Percentiles rank a stretch among this genome's conserved stretches.
Conservation (phyloP, 1,284 basidiomycete species). For the Abortiporus biennis region DNA sequence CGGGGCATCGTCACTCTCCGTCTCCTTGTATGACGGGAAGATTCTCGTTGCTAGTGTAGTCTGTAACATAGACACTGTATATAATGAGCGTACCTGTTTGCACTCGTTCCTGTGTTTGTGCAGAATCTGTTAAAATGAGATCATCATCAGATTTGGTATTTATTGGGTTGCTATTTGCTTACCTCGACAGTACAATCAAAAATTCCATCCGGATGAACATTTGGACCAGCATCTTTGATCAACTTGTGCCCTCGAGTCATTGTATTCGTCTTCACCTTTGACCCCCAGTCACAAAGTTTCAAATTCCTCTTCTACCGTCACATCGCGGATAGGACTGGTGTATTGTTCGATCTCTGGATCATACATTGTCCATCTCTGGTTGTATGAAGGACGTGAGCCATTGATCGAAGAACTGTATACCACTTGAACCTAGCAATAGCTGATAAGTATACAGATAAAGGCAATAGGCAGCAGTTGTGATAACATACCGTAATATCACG, state of each 20-base stretch:
- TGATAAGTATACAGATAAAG: too few relatives aligned
- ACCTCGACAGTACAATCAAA: conserved; percentile 71
- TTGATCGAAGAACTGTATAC: too few relatives aligned
- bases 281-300: too few relatives aligned
- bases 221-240: conserved; percentile 43
- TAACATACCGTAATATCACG: too few relatives aligned
- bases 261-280: too few relatives aligned
- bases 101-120: conserved; percentile 34
- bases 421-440: too few relatives aligned
- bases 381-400: too few relatives aligned
- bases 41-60: conserved; percentile 47
- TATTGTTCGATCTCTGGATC: too few relatives aligned
- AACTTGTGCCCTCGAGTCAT: conserved; percentile 40
- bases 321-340: too few relatives aligned
- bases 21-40: conserved; percentile 26
- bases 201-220: conserved; percentile 35
- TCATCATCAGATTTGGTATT: background rate
- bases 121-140: conserved; percentile 36
- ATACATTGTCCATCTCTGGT: too few relatives aligned
- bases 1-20: conserved; percentile 51
- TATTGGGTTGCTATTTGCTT: conserved; percentile 13
- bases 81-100: conserved; percentile 27
- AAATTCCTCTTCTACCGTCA: too few relatives aligned
- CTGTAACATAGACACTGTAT: conserved; percentile 58
- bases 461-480: too few relatives aligned